Evolutionary conservation across 2,329 filamentous ascomycete genomes (phyloP).

Genomic region (Thielaviopsis ethacetica): DNA sequence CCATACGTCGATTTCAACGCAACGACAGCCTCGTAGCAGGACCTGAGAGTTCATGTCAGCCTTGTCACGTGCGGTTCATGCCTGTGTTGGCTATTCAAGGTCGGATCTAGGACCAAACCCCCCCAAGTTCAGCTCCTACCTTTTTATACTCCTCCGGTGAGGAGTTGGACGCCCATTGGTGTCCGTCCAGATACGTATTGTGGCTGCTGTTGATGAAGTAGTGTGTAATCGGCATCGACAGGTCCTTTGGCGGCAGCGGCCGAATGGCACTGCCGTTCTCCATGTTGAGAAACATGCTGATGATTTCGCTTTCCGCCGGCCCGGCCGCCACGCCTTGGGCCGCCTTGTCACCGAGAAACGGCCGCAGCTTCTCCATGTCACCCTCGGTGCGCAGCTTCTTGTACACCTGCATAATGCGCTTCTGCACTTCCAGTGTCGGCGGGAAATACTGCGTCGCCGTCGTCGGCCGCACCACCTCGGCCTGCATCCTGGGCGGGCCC

Average conservation of each 20-base stretch:
- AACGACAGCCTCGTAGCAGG: conserved; percentile 63
- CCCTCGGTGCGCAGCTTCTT: not conserved
- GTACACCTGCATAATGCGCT: conserved; percentile 4
- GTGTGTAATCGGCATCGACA: conserved; percentile 57
- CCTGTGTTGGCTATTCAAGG: too few species aligned
- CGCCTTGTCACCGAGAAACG: conserved; percentile 1
- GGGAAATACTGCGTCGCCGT: not conserved
- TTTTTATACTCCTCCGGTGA: conserved; percentile 64
- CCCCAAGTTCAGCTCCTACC: conserved; percentile 28
- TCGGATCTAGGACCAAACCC: too few species aligned
- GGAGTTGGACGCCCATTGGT: conserved; percentile 65
- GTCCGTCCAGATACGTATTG: conserved; percentile 81
- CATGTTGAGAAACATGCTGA: conserved; percentile 7
- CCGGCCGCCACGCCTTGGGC: not conserved
- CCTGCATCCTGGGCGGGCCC: not conserved
- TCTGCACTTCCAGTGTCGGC: conserved; percentile 7
- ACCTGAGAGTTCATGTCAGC: conserved; percentile 29
- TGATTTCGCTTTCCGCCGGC: not conserved
- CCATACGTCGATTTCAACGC: conserved; percentile 92
- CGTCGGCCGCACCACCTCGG: not conserved
- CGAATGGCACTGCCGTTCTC: conserved; percentile 22
- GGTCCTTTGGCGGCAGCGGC: conserved; percentile 32
- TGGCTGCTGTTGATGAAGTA: conserved; percentile 94
- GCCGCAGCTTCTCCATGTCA: not conserved
- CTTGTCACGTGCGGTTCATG: too few species aligned